A percentile compares a stretch with the other conserved stretches of the same genome.
Conservation (phyloP, 2,329 filamentous ascomycete genomes). For the Phyllachora maydis region DNA sequence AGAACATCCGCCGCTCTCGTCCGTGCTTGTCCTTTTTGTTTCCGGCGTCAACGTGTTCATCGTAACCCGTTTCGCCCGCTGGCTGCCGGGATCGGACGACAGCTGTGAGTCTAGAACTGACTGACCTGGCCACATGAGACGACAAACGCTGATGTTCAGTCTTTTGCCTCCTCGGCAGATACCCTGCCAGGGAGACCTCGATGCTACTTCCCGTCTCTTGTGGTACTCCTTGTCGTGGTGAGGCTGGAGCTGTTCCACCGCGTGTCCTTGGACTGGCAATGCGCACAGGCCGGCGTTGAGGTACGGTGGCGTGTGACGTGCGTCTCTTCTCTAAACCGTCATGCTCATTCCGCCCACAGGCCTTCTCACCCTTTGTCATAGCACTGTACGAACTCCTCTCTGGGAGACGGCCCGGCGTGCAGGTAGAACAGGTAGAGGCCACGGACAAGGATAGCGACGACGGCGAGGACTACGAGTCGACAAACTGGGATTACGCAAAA, state of each 20-base stretch:
- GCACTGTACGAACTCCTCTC: slow-evolving; percentile 22
- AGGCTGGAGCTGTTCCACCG: slow-evolving; percentile 25
- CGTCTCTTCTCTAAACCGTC: no score
- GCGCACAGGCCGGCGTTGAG: slow-evolving; percentile 26
- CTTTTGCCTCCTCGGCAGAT: slow-evolving; percentile 13
- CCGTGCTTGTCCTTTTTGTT: slow-evolving; percentile 22
- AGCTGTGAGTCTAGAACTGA: no score
- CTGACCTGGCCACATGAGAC: slow-evolving; percentile 4
- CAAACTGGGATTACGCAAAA: no score
- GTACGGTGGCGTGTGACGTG: slow-evolving; percentile 11
- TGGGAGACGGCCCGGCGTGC: slow-evolving; percentile 9
- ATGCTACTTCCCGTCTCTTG: slow-evolving; percentile 21
- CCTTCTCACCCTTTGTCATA: slow-evolving; percentile 23
- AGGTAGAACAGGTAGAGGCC: no score
- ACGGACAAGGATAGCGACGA: no score
- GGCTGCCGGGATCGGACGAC: slow-evolving; percentile 23
- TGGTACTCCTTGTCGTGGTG: slow-evolving; percentile 20
- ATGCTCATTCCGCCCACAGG: slow-evolving; percentile 11
- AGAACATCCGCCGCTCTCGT: slow-evolving; percentile 28
- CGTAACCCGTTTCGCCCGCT: slow-evolving; percentile 19
- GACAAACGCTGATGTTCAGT: slow-evolving; percentile 9
- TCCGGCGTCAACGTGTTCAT: slow-evolving; percentile 19
- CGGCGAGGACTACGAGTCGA: no score
- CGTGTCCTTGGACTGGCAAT: slow-evolving; percentile 26
- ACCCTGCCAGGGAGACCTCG: slow-evolving; percentile 23